Evolutionary conservation across 495 filamentous ascomycete genomes (phyloP).

Genomic region (Aspergillus nanangensis): DNA sequence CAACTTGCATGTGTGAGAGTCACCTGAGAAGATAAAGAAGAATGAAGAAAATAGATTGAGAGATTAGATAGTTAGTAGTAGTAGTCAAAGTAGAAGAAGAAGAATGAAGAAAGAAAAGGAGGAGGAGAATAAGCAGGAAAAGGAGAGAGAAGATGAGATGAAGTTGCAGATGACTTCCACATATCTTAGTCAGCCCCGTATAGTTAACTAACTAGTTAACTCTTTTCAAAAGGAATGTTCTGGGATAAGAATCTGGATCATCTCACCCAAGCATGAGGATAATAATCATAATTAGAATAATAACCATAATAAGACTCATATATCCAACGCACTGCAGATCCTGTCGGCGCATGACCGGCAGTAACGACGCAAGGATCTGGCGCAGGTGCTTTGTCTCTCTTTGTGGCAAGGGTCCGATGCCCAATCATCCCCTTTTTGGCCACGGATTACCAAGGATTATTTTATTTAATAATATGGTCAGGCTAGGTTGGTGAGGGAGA

Average conservation of each 20-base stretch:
- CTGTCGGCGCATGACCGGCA: not conserved
- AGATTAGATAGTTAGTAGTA: constrained; percentile 3
- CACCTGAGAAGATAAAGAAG: not conserved
- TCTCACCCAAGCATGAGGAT: too few relatives aligned
- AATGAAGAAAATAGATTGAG: not conserved
- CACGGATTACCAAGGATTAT: too few relatives aligned
- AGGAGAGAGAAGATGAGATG: not conserved
- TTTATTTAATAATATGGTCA: too few relatives aligned
- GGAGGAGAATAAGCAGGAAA: not conserved
- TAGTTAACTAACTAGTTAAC: too few relatives aligned
- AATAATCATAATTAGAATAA: too few relatives aligned
- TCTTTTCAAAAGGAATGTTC: not conserved
- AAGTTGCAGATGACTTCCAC: not conserved
- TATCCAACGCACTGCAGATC: not conserved
- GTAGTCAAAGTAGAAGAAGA: not conserved
- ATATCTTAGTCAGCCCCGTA: too few relatives aligned
- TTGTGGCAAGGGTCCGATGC: too few relatives aligned
- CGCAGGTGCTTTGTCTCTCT: too few relatives aligned
- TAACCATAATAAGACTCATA: too few relatives aligned
- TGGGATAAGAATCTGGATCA: too few relatives aligned
- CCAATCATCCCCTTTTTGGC: too few relatives aligned
- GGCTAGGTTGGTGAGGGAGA: too few relatives aligned
- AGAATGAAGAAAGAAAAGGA: not conserved
- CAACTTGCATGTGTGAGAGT: not conserved
- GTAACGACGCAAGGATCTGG: not conserved